Evolutionary conservation across 768 basidiomycete genomes (phyloP).

Genomic region (Melanogaster broomeanus): DNA sequence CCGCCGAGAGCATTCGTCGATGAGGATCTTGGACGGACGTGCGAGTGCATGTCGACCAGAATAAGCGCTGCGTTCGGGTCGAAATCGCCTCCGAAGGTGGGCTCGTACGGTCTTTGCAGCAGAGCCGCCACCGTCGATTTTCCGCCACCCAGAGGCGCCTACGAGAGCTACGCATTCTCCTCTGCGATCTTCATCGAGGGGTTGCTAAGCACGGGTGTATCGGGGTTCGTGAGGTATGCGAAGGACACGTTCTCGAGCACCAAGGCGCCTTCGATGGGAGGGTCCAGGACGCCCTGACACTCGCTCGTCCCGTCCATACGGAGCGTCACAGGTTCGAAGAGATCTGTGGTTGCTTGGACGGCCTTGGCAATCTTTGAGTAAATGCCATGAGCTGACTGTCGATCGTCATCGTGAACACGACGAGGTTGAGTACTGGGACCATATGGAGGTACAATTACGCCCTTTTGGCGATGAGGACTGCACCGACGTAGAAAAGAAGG

Average conservation of each 20-base stretch:
- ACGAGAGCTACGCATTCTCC: slow-evolving; percentile 92
- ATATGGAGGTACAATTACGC: slow-evolving; percentile 86
- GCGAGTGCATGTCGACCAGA: slow-evolving; percentile 95
- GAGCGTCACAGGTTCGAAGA: slow-evolving; percentile 67
- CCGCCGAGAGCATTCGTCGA: slow-evolving; percentile 93
- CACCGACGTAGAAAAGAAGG: slow-evolving; percentile 88
- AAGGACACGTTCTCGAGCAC: slow-evolving; percentile 76
- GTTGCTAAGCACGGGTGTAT: slow-evolving; percentile 69
- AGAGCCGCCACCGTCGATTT: slow-evolving; percentile 90
- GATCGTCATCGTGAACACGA: slow-evolving; percentile 92
- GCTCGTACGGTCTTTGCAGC: slow-evolving; percentile 89
- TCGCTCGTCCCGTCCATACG: slow-evolving; percentile 61
- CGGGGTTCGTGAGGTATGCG: slow-evolving; percentile 79
- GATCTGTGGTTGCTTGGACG: slow-evolving; percentile 78
- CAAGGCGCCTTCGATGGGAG: slow-evolving; percentile 66
- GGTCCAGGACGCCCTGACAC: slow-evolving; percentile 65
- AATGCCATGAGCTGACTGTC: slow-evolving; percentile 92
- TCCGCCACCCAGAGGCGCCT: slow-evolving; percentile 89
- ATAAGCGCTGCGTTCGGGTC: slow-evolving; percentile 89
- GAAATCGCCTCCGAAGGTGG: slow-evolving; percentile 61
- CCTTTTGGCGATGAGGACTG: slow-evolving; percentile 78
- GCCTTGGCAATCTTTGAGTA: slow-evolving; percentile 85
- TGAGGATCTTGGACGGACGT: slow-evolving; percentile 67
- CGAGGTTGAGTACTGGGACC: slow-evolving; percentile 87
- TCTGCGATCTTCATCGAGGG: slow-evolving; percentile 65